A percentile compares a stretch with the other conserved stretches of the same genome.
phyloP scores from a whole-genome alignment of 768 basidiomycete species.

The Boletus vermiculosoides region DNA sequence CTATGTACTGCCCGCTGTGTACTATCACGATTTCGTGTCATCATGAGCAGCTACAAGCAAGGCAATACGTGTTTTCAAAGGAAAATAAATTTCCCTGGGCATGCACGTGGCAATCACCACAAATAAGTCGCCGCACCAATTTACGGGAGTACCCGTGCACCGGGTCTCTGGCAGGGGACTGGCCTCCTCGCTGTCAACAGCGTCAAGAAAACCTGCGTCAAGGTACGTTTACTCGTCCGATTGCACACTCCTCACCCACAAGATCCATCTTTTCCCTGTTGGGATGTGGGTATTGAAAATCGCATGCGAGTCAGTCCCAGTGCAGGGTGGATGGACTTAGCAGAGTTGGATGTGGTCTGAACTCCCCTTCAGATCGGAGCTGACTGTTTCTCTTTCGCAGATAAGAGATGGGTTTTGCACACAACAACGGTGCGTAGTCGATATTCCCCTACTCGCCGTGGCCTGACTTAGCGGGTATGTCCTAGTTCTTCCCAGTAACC shows the following conservation, averaged over 20 bases:
- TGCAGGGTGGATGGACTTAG: constrained; percentile 23
- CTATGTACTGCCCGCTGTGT: no score
- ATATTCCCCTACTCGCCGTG: constrained; percentile 28
- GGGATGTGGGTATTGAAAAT: background rate
- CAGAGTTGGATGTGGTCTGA: constrained; percentile 19
- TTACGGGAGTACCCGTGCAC: constrained; percentile 26
- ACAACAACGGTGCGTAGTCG: constrained; percentile 33
- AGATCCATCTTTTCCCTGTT: background rate
- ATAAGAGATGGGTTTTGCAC: constrained; percentile 38
- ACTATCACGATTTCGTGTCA: no score
- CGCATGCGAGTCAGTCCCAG: background rate
- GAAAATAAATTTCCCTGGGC: no score
- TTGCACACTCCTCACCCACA: background rate
- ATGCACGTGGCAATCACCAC: no score
- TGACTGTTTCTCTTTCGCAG: constrained; percentile 21
- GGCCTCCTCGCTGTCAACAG: constrained; percentile 23
- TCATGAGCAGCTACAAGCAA: no score
- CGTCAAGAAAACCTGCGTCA: constrained; percentile 33
- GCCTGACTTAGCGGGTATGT: constrained; percentile 12
- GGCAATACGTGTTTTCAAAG: no score
- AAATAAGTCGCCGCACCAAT: constrained; percentile 32
- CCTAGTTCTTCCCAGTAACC: constrained; percentile 85
- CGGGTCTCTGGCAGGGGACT: background rate
- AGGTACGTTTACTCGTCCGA: constrained; percentile 27
- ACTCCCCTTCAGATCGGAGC: background rate